Conservation (phyloP, 768 basidiomycete species). For the Lyophyllum atratum region DNA sequence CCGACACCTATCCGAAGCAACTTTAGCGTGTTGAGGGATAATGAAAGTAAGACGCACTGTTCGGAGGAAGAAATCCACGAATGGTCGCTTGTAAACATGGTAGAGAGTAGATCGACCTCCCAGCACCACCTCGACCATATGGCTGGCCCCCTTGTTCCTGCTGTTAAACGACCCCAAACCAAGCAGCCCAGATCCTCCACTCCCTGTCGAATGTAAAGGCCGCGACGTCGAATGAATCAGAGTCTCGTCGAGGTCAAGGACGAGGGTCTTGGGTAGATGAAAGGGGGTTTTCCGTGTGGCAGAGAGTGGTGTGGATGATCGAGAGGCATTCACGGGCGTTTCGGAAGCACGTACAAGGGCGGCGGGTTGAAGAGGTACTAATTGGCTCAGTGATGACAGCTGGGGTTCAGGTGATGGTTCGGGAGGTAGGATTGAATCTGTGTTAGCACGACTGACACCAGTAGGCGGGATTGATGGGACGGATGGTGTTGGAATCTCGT, state of each 20-base stretch:
- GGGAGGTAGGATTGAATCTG: constrained; percentile 9
- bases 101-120: constrained; percentile 89
- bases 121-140: constrained; percentile 91
- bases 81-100: constrained; percentile 98
- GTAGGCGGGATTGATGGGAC: constrained; percentile 1
- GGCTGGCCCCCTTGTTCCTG: constrained; percentile 69
- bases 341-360: constrained; percentile 14
- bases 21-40: constrained; percentile 10
- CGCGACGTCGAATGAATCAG: constrained; percentile 96
- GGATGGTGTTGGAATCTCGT: constrained; percentile 3
- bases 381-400: background rate
- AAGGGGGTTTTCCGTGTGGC: constrained; percentile 66
- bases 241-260: constrained; percentile 97
- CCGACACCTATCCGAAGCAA: constrained; percentile 69
- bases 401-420: constrained; percentile 10
- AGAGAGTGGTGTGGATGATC: constrained; percentile 53
- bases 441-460: background rate
- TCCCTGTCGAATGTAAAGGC: constrained; percentile 52
- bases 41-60: constrained; percentile 55
- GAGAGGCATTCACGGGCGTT: constrained; percentile 30
- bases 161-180: constrained; percentile 54
- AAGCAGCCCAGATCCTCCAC: constrained; percentile 60
- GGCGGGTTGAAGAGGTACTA: constrained; percentile 16
- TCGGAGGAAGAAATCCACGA: constrained; percentile 92
- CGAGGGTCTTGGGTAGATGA: constrained; percentile 88